phyloP scores from a whole-genome alignment of 1,139 yeast species.

The Zygosaccharomyces sapae region DNA sequence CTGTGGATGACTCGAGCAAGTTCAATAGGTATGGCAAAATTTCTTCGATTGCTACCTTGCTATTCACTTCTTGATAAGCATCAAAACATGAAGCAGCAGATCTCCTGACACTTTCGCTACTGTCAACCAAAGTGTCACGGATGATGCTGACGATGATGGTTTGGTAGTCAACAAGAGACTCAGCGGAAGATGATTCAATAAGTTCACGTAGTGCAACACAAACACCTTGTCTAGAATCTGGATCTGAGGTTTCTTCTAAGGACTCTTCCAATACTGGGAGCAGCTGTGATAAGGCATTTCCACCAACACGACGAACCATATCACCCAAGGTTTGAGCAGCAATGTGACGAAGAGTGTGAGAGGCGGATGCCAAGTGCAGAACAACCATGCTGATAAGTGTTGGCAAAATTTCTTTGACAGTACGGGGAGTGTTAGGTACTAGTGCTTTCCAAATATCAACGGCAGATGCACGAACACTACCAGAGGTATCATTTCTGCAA shows the following conservation, averaged over 20 bases:
- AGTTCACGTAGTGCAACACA: slow-evolving; percentile 90
- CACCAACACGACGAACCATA: slow-evolving; percentile 90
- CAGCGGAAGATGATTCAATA: slow-evolving; percentile 66
- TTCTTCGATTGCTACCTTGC: slow-evolving; percentile 82
- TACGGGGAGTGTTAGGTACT: slow-evolving; percentile 92
- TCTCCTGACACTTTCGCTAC: slow-evolving; percentile 69
- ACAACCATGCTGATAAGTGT: slow-evolving; percentile 77
- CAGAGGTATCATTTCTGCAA: slow-evolving; percentile 88
- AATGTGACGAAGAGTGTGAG: slow-evolving; percentile 73
- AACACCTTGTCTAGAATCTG: slow-evolving; percentile 90
- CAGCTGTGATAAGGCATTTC: slow-evolving; percentile 76
- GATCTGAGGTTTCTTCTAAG: slow-evolving; percentile 52
- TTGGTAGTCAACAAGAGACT: slow-evolving; percentile 62
- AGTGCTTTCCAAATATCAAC: slow-evolving; percentile 96
- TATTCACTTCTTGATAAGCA: slow-evolving; percentile 73
- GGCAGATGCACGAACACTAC: slow-evolving; percentile 85
- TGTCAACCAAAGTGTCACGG: slow-evolving; percentile 73
- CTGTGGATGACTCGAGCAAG: slow-evolving; percentile 59
- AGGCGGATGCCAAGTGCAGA: slow-evolving; percentile 73
- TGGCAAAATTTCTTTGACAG: slow-evolving; percentile 90
- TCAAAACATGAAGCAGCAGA: slow-evolving; percentile 93
- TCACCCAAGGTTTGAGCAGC: slow-evolving; percentile 96
- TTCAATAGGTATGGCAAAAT: slow-evolving; percentile 78
- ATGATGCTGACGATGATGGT: slow-evolving; percentile 68
- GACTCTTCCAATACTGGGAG: slow-evolving; percentile 80